Evolutionary conservation across 2,329 filamentous ascomycete genomes (phyloP), one percentile per base, ranked within the genome.

Genomic region (Mycogone perniciosa): DNA sequence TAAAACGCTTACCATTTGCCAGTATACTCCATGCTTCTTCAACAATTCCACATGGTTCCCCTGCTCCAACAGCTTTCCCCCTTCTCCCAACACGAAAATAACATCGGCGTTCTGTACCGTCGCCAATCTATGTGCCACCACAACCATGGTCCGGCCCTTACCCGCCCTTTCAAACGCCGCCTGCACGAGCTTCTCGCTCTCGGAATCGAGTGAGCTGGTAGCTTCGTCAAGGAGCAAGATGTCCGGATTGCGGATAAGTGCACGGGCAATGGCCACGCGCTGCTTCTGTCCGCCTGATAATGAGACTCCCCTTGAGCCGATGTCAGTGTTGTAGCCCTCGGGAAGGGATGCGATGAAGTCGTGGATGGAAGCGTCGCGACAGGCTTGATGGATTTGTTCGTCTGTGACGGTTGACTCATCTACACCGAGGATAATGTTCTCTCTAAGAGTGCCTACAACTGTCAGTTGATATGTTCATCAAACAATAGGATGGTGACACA

Each of bases 61-160:
- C 61, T 75, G 68, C 63, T 81, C 79, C 8, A 81, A 60, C 40
- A 81, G 69, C 57, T 72, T 77, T 27, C 84, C 68, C 54, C 20
- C 20, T 20, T 83, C 76, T 8, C 86, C 85, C 44, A 93, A 80
- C 0, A 92, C 86, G 59, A 88, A 89, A 39, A 91, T 91, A n/a
- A 84, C 71, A 64, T 92, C 84, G 1, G 87, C 86, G 58, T 90
- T 85, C 65, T 88, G 86, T 20, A 91, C 82, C 9, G 86, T 92
- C 0, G 84, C 84, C 44, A 92, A 72, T 10, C 88, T 75, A 64
- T 92, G 88, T 1, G 88, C 88, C 8, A 93, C 86, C 3, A 86
- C 86, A 3, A 93, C 73, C 54, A 87, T 88, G 2, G 88, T 83
- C 6, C 78, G 70, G 2, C 78, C 79, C 56, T 75, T 73, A 4